Base-by-base conservation (phyloP, 2,329 filamentous ascomycete species). In the Scortechinia acanthostroma region DNA sequence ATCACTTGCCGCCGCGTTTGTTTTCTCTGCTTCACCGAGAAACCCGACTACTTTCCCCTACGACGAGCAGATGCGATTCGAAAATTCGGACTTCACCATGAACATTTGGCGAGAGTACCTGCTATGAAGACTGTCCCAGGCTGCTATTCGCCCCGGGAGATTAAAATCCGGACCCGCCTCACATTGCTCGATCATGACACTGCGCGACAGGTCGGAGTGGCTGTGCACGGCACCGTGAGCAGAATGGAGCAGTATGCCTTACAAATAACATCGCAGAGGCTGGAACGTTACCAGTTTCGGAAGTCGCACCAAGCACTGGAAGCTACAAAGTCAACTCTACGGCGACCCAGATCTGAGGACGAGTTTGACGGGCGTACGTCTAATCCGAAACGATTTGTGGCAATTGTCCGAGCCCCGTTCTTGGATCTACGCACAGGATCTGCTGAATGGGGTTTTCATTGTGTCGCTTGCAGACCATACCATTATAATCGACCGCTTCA, bases 381-480 rank as follows among this genome's bases (percentile, higher is more conserved):
- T n/a, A n/a, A n/a, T n/a, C n/a, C n/a, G n/a, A n/a, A n/a, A n/a
- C n/a, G n/a, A n/a, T n/a, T n/a, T n/a, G n/a, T 52, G 48, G 47
- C 46, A 16, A 47, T 53, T 37, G 42, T 53, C 20, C 49, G 46
- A 22, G 49, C 48, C 20, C 47, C 49, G 16, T 50, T 35, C 40
- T 33, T 52, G 4, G 22, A 42, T 42, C 4, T 5, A 19, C 33
- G 25, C 21, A 46, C 25, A 17, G 35, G 13, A 37, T 10, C 25
- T 30, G 23, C 45, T 13, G 50, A 51, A 42, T 51, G 48, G 50
- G 51, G 51, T 2, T 43, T 50, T 33, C 46, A 51, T 46, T 53
- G 50, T 35, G 6, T 46, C 14, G 50, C 47, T 43, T 52, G 49
- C 42, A 47, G 46, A 25, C 44, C 49, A 42, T 50, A 51, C 25